Conservation (phyloP, 2,329 filamentous ascomycete species). For the Penicillium capsulatum region DNA sequence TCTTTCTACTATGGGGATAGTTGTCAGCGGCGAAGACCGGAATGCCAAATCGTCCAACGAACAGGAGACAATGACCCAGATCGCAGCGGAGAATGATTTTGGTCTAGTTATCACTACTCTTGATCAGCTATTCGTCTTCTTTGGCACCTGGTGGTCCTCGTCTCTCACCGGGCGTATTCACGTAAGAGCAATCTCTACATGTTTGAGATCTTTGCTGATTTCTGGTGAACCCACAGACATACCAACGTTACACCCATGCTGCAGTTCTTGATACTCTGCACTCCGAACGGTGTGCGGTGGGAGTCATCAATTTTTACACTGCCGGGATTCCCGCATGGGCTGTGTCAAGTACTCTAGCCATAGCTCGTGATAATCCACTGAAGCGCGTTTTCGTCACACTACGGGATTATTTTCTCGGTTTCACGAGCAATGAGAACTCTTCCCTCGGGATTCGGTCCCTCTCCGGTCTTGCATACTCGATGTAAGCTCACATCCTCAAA, state of each 20-base stretch:
- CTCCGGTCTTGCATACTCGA: constrained; percentile 27
- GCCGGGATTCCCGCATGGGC: constrained; percentile 42
- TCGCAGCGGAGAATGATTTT: constrained; percentile 43
- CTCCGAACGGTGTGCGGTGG: constrained; percentile 34
- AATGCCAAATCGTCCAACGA: constrained; percentile 35
- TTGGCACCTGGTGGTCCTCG: constrained; percentile 42
- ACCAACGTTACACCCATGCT: constrained; percentile 34
- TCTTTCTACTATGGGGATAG: constrained; percentile 47
- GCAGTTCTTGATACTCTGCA: constrained; percentile 36
- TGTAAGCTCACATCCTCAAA: constrained; percentile 23
- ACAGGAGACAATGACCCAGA: constrained; percentile 36
- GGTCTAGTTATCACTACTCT: constrained; percentile 40
- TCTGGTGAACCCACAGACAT: constrained; percentile 29
- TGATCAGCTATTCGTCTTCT: constrained; percentile 40
- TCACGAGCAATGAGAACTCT: constrained; percentile 22
- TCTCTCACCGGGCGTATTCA: constrained; percentile 38
- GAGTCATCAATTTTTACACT: constrained; percentile 38
- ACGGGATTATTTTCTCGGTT: constrained; percentile 24
- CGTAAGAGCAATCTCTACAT: constrained; percentile 23
- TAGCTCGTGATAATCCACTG: constrained; percentile 38
- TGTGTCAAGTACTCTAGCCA: constrained; percentile 34
- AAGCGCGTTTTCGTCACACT: constrained; percentile 31
- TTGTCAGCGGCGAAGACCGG: constrained; percentile 42
- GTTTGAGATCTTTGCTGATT: neutral
- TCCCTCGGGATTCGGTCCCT: constrained; percentile 26